phyloP scores from a whole-genome alignment of 371 early-diverging fungal species.

The Rhizopus sp. region DNA sequence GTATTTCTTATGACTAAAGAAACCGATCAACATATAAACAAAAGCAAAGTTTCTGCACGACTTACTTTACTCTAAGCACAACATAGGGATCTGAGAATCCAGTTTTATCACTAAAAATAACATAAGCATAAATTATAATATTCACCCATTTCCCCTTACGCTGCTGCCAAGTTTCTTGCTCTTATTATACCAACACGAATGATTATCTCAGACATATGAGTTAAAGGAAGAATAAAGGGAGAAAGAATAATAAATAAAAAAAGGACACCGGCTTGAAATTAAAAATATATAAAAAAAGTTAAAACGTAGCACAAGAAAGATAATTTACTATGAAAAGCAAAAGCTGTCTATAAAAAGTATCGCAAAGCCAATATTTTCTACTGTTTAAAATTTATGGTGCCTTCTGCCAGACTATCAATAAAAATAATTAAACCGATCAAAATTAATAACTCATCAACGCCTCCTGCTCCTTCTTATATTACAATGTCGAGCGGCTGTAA shows the following conservation, averaged over 20 bases:
- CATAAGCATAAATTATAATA: neutral
- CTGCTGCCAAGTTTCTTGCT: conserved; percentile 34
- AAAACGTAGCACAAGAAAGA: too few species aligned
- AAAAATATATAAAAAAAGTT: too few species aligned
- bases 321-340: too few species aligned
- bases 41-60: neutral
- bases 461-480: too few species aligned
- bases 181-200: conserved; percentile 32
- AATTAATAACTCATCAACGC: too few species aligned
- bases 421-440: too few species aligned
- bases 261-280: neutral
- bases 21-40: neutral
- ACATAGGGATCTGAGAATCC: conserved; percentile 71
- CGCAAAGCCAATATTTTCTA: too few species aligned
- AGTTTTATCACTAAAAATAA: conserved; percentile 47
- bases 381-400: too few species aligned
- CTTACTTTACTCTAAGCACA: conserved; percentile 43
- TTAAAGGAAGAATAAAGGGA: conserved; percentile 7
- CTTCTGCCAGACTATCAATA: too few species aligned
- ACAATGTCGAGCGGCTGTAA: too few species aligned
- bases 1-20: conserved; percentile 60
- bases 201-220: conserved; percentile 25
- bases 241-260: conserved; percentile 3
- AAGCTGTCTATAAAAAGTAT: too few species aligned
- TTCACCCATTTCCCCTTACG: conserved; percentile 24